A percentile compares a stretch with the other conserved stretches of the same genome.
Evolutionary conservation across 1,139 yeast genomes (phyloP).

Genomic region (Candida smagusa): DNA sequence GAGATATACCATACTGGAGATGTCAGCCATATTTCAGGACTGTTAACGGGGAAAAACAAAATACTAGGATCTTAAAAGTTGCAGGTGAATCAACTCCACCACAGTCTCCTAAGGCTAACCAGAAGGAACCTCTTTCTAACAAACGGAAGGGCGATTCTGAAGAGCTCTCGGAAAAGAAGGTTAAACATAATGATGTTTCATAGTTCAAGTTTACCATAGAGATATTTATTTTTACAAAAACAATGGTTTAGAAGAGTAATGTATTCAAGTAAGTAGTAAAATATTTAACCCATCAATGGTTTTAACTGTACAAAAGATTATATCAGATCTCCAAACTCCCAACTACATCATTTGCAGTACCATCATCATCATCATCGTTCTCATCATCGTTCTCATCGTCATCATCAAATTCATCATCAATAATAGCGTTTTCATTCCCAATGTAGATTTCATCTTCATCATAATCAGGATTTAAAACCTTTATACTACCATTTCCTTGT

Average conservation of each 20-base stretch:
- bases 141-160: slow-evolving; percentile 6
- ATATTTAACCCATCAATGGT: too few species aligned
- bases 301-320: background rate
- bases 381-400: background rate
- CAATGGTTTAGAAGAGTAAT: background rate
- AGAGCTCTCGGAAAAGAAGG: slow-evolving; percentile 3
- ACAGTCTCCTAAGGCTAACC: slow-evolving; percentile 3
- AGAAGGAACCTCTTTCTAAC: background rate
- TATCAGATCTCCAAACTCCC: slow-evolving; percentile 35
- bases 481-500: slow-evolving; percentile 18
- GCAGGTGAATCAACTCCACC: slow-evolving; percentile 21
- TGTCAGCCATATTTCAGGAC: slow-evolving; percentile 93
- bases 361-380: slow-evolving; percentile 8
- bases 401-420: slow-evolving; percentile 26
- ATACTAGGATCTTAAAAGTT: slow-evolving; percentile 37
- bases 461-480: slow-evolving; percentile 16
- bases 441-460: slow-evolving; percentile 19
- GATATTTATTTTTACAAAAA: background rate
- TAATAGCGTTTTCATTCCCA: slow-evolving; percentile 27
- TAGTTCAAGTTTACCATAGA: background rate
- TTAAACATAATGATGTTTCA: background rate
- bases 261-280: too few species aligned
- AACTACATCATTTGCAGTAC: slow-evolving; percentile 28
- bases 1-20: slow-evolving; percentile 91
- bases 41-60: slow-evolving; percentile 64